phyloP scores from a whole-genome alignment of 148 eudicot species.

The Beta vulgaris region DNA sequence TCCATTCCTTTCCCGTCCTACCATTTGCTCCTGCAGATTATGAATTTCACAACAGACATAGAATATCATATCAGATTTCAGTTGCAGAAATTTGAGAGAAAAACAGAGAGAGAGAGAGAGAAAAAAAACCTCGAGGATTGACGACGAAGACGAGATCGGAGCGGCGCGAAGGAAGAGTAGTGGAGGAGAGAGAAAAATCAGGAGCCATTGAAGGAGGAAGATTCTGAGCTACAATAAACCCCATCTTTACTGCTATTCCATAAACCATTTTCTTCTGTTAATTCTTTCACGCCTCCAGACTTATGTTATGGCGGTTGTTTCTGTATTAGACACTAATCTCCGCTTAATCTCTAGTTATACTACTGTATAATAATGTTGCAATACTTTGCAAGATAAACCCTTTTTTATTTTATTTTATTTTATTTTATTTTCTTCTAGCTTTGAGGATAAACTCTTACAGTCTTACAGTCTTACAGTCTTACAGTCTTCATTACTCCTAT shows the following conservation, averaged over 20 bases:
- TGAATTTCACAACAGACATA: background rate
- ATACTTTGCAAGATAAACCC: too few relatives aligned
- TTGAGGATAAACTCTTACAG: too few relatives aligned
- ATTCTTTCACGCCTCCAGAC: background rate
- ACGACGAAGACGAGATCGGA: constrained; percentile 78
- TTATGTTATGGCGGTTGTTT: constrained; percentile 16
- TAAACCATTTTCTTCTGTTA: constrained; percentile 10
- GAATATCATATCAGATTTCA: background rate
- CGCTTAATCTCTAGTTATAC: background rate
- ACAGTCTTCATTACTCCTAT: too few relatives aligned
- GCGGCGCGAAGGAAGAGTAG: constrained; percentile 45
- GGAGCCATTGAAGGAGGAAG: constrained; percentile 38
- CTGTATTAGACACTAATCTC: background rate
- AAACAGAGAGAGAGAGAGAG: background rate
- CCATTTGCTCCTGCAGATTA: constrained; percentile 80
- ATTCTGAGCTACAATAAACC: constrained; percentile 27
- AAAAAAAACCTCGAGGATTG: constrained; percentile 66
- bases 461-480: too few relatives aligned
- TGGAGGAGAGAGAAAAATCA: constrained; percentile 40
- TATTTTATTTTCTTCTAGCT: too few relatives aligned
- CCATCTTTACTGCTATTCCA: constrained; percentile 20
- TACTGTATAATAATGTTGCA: background rate
- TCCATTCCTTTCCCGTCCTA: constrained; percentile 84
- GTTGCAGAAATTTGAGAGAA: background rate
- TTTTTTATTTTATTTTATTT: too few relatives aligned